Evolutionary conservation across 441 rosid species (phyloP).

Genomic region (Erysimum pusillum): DNA sequence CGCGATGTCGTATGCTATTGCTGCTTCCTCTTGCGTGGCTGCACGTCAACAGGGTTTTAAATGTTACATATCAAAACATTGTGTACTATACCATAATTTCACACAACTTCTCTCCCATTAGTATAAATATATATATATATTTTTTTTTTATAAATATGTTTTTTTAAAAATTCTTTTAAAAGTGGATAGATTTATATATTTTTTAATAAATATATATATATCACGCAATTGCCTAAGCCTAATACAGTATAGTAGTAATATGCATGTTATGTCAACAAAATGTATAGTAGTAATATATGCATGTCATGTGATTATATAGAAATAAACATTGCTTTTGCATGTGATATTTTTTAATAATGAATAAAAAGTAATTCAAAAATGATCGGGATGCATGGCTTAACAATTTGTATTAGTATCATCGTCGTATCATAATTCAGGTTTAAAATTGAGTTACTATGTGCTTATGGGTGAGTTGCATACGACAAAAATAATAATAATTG

Average conservation of each 20-base stretch:
- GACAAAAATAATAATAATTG: neutral
- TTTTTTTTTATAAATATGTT: too few relatives aligned
- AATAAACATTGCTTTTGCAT: conserved; percentile 2
- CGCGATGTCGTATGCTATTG: conserved; percentile 81
- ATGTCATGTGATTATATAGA: neutral
- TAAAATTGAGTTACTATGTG: neutral
- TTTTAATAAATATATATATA: neutral
- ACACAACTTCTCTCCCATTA: neutral
- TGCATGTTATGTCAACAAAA: neutral
- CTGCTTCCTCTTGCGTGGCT: conserved; percentile 95
- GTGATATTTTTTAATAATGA: neutral
- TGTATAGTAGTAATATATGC: too few relatives aligned
- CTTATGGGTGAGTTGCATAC: neutral
- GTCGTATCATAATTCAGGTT: neutral
- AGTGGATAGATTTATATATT: neutral
- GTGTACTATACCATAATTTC: neutral
- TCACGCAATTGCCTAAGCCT: conserved; percentile 22
- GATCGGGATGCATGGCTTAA: neutral
- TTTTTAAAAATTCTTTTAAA: neutral
- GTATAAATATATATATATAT: conserved; percentile 21
- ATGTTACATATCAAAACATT: conserved; percentile 9
- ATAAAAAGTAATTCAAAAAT: neutral
- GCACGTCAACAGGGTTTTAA: conserved; percentile 25
- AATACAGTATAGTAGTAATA: neutral
- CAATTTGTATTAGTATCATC: neutral